A percentile compares a stretch with the other conserved stretches of the same genome.
Conservation (phyloP, 2,329 filamentous ascomycete genomes). For the Pyrenochaeta sp. region DNA sequence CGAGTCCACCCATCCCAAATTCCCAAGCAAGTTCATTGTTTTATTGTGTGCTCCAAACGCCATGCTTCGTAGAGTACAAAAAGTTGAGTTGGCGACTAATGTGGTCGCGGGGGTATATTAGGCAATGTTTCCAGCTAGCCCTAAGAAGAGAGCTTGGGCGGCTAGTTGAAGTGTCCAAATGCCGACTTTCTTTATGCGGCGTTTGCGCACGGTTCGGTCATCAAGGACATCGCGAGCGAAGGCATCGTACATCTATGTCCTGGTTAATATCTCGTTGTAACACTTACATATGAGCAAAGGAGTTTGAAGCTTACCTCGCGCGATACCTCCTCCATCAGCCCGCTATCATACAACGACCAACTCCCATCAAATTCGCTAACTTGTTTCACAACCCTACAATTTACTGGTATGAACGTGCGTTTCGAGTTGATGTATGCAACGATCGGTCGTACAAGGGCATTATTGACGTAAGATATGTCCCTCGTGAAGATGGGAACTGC, state of each 20-base stretch:
- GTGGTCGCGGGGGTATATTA: constrained; percentile 36
- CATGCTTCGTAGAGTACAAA: constrained; percentile 20
- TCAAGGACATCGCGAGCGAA: constrained; percentile 93
- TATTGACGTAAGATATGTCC: constrained; percentile 94
- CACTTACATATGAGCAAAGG: not conserved
- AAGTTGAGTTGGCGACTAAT: constrained; percentile 17
- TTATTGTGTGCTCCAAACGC: constrained; percentile 13
- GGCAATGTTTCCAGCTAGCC: constrained; percentile 83
- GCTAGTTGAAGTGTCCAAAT: constrained; percentile 95
- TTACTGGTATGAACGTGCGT: constrained; percentile 93
- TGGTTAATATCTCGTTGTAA: constrained; percentile 5
- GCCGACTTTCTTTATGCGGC: constrained; percentile 92
- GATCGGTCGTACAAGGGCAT: constrained; percentile 92
- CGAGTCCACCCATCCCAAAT: too few relatives aligned
- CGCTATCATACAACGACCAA: constrained; percentile 94
- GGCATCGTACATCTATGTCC: constrained; percentile 81
- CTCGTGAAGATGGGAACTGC: constrained; percentile 91
- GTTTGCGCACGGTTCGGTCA: constrained; percentile 84
- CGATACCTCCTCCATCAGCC: constrained; percentile 90
- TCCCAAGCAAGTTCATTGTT: too few relatives aligned
- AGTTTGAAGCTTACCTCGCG: constrained; percentile 68
- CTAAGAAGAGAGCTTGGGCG: constrained; percentile 92
- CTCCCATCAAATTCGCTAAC: constrained; percentile 90
- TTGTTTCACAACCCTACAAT: constrained; percentile 91
- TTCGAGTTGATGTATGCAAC: constrained; percentile 98